Conservation (phyloP, 163 green algal species). For the Chlorella variabilis region DNA sequence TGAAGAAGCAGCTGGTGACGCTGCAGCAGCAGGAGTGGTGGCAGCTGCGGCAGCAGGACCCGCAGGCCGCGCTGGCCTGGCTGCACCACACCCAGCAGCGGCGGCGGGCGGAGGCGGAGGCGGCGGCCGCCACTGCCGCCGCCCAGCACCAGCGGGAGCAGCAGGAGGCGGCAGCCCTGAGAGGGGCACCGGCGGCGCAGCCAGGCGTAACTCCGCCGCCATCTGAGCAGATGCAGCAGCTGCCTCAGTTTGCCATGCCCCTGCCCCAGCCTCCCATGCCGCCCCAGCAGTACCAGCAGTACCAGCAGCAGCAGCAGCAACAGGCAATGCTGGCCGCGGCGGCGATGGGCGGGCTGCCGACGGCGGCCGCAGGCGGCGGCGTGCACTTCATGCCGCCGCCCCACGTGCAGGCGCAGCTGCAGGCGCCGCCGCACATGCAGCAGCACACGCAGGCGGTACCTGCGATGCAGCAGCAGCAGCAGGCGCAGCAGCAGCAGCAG, state of each 20-base stretch:
- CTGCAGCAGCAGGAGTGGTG: constrained; percentile 18
- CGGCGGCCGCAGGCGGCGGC: not conserved
- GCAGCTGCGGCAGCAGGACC: constrained; percentile 16
- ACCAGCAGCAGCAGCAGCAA: not conserved
- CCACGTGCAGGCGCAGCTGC: not conserved
- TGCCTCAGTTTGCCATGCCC: not conserved
- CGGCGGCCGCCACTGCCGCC: not conserved
- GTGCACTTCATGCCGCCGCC: not conserved
- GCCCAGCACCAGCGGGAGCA: not conserved
- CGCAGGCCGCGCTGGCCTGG: not conserved
- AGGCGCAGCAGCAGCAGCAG: not conserved
- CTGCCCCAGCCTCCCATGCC: not conserved
- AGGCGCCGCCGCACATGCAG: not conserved
- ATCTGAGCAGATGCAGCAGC: not conserved
- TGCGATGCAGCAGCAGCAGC: not conserved
- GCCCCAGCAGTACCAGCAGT: not conserved
- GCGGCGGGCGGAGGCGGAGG: not conserved
- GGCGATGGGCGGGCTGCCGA: not conserved
- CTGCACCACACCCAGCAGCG: not conserved
- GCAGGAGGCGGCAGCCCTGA: not conserved
- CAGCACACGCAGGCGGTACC: not conserved
- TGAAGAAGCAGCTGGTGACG: constrained; percentile 34
- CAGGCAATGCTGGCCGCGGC: not conserved
- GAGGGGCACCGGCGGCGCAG: not conserved
- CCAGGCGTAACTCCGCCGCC: not conserved